Evolutionary conservation across 805 yeast species (phyloP).

Genomic region (Zygosaccharomyces siamensis): DNA sequence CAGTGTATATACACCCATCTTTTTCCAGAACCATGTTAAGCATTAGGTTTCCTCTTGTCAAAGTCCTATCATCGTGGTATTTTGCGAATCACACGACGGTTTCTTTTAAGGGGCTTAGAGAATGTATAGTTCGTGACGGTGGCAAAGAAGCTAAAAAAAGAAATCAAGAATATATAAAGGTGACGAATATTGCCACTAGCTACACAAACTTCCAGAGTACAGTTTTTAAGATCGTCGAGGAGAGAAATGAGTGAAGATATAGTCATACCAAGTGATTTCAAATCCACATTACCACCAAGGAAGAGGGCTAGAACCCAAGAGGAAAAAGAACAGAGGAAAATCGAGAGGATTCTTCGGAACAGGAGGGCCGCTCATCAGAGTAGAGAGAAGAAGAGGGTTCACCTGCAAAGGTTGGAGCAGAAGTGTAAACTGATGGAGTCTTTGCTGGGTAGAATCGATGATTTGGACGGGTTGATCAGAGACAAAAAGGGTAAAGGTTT

Average conservation of each 20-base stretch:
- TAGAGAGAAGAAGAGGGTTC: conserved; percentile 91
- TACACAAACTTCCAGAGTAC: not conserved
- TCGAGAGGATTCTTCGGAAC: conserved; percentile 88
- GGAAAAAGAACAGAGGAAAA: conserved; percentile 93
- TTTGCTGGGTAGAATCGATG: conserved; percentile 19
- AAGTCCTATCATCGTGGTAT: not conserved
- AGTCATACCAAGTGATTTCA: conserved; percentile 37
- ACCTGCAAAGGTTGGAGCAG: conserved; percentile 77
- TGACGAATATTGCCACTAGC: not conserved
- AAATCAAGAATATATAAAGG: conserved; percentile 2
- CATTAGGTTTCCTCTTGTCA: not conserved
- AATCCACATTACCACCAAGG: conserved; percentile 75
- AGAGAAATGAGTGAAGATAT: conserved; percentile 6
- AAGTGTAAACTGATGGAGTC: conserved; percentile 34
- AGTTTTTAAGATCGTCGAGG: not conserved
- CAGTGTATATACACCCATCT: not conserved
- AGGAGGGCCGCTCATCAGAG: conserved; percentile 97
- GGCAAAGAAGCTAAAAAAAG: not conserved
- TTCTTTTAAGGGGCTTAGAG: not conserved
- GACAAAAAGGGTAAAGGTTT: conserved; percentile 11
- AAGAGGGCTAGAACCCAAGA: conserved; percentile 95
- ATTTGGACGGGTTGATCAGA: conserved; percentile 18
- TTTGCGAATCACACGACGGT: not conserved
- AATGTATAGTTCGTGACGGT: not conserved
- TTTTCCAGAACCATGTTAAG: not conserved